Conservation (phyloP, 345 rosid species). For the Salix brachista region DNA sequence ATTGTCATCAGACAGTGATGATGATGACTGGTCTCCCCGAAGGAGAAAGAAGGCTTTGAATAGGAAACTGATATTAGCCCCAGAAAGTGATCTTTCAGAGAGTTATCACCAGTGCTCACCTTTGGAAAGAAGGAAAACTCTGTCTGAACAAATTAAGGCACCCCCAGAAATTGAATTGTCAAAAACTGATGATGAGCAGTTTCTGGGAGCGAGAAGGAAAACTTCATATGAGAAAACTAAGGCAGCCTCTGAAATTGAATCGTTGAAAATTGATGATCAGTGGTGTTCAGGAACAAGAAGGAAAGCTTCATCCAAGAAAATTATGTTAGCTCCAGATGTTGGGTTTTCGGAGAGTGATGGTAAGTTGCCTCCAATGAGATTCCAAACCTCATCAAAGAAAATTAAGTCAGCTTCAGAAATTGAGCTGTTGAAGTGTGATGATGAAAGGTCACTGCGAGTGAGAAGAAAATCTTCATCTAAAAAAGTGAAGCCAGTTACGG, state of each 20-base stretch:
- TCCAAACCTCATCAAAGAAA: not conserved
- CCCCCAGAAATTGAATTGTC: not conserved
- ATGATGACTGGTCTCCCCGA: not conserved
- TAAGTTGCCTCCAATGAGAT: not conserved
- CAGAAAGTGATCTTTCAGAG: not conserved
- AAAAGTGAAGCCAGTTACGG: conserved; percentile 13
- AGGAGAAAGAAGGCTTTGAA: not conserved
- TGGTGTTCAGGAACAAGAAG: not conserved
- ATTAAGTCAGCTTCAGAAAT: not conserved
- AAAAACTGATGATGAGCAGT: not conserved
- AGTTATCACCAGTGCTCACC: not conserved
- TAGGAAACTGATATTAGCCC: not conserved
- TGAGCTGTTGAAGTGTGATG: not conserved
- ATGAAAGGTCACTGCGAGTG: not conserved
- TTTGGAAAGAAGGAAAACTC: not conserved
- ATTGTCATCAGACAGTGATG: not conserved
- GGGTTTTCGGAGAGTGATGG: not conserved
- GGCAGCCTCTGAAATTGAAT: not conserved
- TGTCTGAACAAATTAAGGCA: not conserved
- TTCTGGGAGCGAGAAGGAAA: not conserved
- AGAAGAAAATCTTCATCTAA: conserved; percentile 6
- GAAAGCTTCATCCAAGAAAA: not conserved
- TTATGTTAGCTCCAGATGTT: not conserved
- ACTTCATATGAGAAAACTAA: not conserved
- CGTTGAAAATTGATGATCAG: not conserved